Conservation (phyloP, 139 green algal genomes). For the Volvox reticuliferus region DNA sequence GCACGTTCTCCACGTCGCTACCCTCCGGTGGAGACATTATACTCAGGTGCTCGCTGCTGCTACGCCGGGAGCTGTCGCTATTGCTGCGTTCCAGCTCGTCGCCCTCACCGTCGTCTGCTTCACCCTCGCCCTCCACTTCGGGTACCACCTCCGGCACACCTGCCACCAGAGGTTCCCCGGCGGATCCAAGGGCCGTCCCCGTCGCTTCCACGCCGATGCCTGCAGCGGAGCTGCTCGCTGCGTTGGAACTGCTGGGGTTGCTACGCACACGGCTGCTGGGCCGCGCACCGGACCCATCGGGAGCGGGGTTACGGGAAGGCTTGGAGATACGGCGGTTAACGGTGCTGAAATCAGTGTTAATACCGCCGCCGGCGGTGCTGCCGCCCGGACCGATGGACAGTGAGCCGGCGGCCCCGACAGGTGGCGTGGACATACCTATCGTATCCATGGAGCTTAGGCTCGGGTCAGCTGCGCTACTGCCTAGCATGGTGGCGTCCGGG, state of each 20-base stretch:
- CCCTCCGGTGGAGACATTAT: constrained; percentile 45
- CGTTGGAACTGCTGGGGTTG: not conserved
- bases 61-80: constrained; percentile 12
- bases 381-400: not conserved
- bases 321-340: not conserved
- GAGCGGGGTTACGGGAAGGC: not conserved
- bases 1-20: constrained; percentile 48
- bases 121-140: constrained; percentile 1
- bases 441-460: not conserved
- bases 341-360: not conserved
- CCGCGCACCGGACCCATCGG: not conserved
- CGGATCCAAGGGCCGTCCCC: too few species aligned
- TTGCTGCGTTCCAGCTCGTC: not conserved
- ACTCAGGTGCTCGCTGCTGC: constrained; percentile 27
- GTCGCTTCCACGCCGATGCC: not conserved
- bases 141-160: not conserved
- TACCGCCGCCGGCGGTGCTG: not conserved
- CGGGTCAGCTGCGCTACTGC: constrained; percentile 6
- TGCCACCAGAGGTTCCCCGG: not conserved
- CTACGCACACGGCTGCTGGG: not conserved
- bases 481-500: not conserved
- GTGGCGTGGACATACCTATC: not conserved
- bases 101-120: not conserved
- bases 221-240: not conserved
- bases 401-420: not conserved